A percentile compares a stretch with the other conserved stretches of the same genome.
Conservation (phyloP, 352 stramenopile genomes). For the Phytopythium vexans region DNA sequence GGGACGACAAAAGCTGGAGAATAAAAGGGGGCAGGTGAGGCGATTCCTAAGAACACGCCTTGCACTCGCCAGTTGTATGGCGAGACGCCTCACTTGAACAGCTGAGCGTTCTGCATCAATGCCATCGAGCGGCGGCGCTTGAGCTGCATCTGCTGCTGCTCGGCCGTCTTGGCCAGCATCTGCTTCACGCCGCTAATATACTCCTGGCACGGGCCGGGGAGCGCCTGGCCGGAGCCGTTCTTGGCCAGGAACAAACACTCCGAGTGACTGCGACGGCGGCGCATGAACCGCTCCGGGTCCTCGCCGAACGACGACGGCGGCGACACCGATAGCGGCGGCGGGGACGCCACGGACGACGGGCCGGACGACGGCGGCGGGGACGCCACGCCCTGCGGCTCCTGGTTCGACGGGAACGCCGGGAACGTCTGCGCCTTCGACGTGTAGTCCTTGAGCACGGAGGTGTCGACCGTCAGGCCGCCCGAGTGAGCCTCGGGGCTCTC, state of each 20-base stretch:
- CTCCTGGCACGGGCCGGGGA: slow-evolving; percentile 74
- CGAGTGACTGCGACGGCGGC: slow-evolving; percentile 70
- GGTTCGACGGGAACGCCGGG: slow-evolving; percentile 15
- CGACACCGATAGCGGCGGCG: slow-evolving; percentile 19
- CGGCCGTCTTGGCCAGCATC: slow-evolving; percentile 70
- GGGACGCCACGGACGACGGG: slow-evolving; percentile 6
- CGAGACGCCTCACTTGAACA: slow-evolving; percentile 29
- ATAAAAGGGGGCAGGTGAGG: no score
- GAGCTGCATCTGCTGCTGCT: slow-evolving; percentile 32
- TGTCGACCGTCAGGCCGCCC: slow-evolving; percentile 45
- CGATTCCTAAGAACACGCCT: not conserved
- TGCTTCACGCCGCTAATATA: slow-evolving; percentile 87
- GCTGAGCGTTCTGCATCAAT: slow-evolving; percentile 41
- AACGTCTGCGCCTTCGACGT: slow-evolving; percentile 17
- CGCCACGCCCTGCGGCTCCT: slow-evolving; percentile 18
- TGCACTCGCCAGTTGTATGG: not conserved
- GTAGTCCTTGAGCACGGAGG: slow-evolving; percentile 28
- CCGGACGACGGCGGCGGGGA: slow-evolving; percentile 8
- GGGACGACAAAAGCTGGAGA: no score
- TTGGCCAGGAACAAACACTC: slow-evolving; percentile 79
- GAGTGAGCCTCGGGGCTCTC: slow-evolving; percentile 16
- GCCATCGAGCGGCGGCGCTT: slow-evolving; percentile 65
- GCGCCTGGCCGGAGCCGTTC: slow-evolving; percentile 38
- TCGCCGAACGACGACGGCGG: slow-evolving; percentile 31
- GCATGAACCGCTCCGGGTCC: slow-evolving; percentile 24